phyloP scores from a whole-genome alignment of 2,329 filamentous ascomycete species.

The Venturia effusa region DNA sequence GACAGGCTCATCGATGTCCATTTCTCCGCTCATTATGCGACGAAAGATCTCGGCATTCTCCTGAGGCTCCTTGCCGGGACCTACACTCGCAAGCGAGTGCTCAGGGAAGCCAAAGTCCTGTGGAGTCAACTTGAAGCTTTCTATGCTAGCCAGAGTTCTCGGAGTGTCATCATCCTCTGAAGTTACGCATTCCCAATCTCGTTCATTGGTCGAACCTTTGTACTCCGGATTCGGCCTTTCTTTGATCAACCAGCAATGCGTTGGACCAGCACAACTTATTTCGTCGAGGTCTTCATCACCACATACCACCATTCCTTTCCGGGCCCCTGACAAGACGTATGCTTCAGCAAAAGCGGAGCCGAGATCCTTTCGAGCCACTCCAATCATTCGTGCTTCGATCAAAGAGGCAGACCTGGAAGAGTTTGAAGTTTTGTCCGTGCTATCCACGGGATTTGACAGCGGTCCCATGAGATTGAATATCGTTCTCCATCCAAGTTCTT shows the following conservation, averaged over 20 bases:
- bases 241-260: constrained; percentile 76
- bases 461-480: constrained; percentile 97
- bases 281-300: constrained; percentile 94
- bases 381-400: constrained; percentile 86
- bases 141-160: constrained; percentile 45
- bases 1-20: constrained; percentile 69
- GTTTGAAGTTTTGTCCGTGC: constrained; percentile 26
- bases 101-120: constrained; percentile 74
- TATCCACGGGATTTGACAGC: constrained; percentile 80
- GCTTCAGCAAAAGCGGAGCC: constrained; percentile 85
- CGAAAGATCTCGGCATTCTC: constrained; percentile 82
- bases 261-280: constrained; percentile 79
- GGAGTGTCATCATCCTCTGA: constrained; percentile 29
- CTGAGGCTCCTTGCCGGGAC: constrained; percentile 70
- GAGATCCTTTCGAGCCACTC: constrained; percentile 78
- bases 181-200: constrained; percentile 32
- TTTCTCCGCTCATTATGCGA: constrained; percentile 61
- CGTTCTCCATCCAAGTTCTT: constrained; percentile 83
- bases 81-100: constrained; percentile 68
- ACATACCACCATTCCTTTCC: constrained; percentile 83
- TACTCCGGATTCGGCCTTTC: constrained; percentile 38
- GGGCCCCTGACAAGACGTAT: constrained; percentile 61
- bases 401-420: constrained; percentile 19
- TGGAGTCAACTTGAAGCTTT: constrained; percentile 68
- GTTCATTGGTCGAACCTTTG: constrained; percentile 18